A percentile compares a stretch with the other conserved stretches of the same genome.
Evolutionary conservation across 805 yeast species (phyloP).

Genomic region (Lipomyces japonicus): DNA sequence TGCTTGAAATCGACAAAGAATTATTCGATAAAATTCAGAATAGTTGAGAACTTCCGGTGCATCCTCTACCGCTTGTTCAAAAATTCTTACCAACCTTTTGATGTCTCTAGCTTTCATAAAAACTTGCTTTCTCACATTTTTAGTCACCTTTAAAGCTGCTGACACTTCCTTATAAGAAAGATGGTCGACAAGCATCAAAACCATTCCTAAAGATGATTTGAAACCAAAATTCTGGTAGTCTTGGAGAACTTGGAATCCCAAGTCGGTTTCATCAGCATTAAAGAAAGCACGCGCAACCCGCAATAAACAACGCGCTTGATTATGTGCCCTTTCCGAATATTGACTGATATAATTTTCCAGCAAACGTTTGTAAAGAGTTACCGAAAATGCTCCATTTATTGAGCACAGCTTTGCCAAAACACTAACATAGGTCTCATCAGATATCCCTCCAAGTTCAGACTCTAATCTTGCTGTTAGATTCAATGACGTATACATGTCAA

Average conservation of each 20-base stretch:
- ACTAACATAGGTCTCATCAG: too few relatives aligned
- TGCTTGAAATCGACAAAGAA: slow-evolving; percentile 9
- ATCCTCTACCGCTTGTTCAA: not conserved
- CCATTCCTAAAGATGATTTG: not conserved
- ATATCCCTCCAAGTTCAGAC: too few relatives aligned
- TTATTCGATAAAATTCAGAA: slow-evolving; percentile 11
- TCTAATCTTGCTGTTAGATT: not conserved
- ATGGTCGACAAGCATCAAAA: slow-evolving; percentile 11
- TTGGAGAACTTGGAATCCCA: slow-evolving; percentile 8
- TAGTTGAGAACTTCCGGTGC: not conserved
- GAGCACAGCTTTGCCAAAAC: too few relatives aligned
- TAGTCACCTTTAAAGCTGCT: not conserved
- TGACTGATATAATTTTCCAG: too few relatives aligned
- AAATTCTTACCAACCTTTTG: not conserved
- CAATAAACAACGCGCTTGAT: too few relatives aligned
- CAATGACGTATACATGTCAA: not conserved
- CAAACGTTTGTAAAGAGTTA: too few relatives aligned
- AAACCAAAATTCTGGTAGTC: slow-evolving; percentile 15
- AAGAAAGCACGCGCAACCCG: slow-evolving; percentile 18
- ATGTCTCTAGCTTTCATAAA: not conserved
- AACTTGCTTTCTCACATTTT: not conserved
- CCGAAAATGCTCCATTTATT: too few relatives aligned
- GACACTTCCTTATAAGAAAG: slow-evolving; percentile 6
- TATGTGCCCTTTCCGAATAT: too few relatives aligned
- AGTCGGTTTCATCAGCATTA: slow-evolving; percentile 4